phyloP scores from a whole-genome alignment of 805 yeast genomes.

The Pichia membranifaciens region DNA sequence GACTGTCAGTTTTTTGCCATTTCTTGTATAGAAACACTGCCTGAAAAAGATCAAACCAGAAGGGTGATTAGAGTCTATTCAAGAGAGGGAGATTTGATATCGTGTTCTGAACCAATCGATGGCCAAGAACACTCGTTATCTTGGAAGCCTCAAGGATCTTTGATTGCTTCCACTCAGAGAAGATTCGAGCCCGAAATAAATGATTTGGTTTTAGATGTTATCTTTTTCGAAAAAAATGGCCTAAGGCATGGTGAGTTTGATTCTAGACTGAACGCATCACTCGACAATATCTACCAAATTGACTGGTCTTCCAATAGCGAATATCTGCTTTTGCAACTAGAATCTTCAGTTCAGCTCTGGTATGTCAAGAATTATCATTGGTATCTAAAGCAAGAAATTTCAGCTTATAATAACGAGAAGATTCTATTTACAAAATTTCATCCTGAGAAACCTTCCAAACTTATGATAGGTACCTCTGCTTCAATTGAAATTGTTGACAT shows the following conservation, averaged over 20 bases:
- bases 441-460: constrained; percentile 76
- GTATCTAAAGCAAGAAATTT: constrained; percentile 82
- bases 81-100: constrained; percentile 70
- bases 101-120: constrained; percentile 87
- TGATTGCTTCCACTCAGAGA: constrained; percentile 78
- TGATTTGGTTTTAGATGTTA: constrained; percentile 44
- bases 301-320: constrained; percentile 83
- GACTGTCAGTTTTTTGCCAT: constrained; percentile 83
- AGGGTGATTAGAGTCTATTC: constrained; percentile 80
- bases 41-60: constrained; percentile 35
- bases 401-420: constrained; percentile 27
- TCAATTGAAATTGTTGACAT: constrained; percentile 62
- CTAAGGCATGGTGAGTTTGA: constrained; percentile 82
- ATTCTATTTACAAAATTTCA: constrained; percentile 64
- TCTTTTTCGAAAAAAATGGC: constrained; percentile 92
- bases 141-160: constrained; percentile 90
- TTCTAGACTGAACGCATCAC: constrained; percentile 49
- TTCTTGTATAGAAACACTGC: constrained; percentile 50
- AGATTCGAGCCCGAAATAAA: constrained; percentile 42
- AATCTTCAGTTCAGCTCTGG: constrained; percentile 76
- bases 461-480: constrained; percentile 55
- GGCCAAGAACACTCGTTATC: constrained; percentile 66
- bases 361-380: constrained; percentile 90
- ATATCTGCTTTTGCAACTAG: constrained; percentile 61
- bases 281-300: constrained; percentile 42